Base-by-base conservation (phyloP, 768 basidiomycete species). In the Rhodocollybia butyracea region DNA sequence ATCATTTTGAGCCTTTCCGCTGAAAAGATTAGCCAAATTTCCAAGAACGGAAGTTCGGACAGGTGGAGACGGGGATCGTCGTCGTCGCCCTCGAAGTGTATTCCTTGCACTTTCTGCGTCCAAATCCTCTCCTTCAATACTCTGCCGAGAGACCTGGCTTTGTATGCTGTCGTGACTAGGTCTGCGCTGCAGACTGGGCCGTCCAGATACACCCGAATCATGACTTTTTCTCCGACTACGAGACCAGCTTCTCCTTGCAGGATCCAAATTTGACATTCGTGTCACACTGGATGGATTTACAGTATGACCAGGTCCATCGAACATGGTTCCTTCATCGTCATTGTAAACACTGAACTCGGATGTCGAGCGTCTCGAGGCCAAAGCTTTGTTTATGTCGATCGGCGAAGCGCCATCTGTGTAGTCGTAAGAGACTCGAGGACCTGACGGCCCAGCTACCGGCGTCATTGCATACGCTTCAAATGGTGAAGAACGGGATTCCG, bases 341-440 rank as follows among this genome's bases (percentile, higher is more conserved):
- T 79, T 82, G 48, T 85, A 81, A 31, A 73, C 69, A 63, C 82
- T 83, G 61, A 82, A 79, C 48, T 84, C 83, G 4, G 91, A 91
- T 63, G 89, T 82, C n/a, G 81, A 70, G 30, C 71, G 78, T 40
- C 76, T 75, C 50, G 63, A 74, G 32, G 72, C 71, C n/a, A 87
- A 61, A 17, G 80, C 91, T 59, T 75, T 68, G 56, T 81, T 69
- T 41, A 95, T 91, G 57, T 92, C 92, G 29, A 83, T 73, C 6
- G 83, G 76, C 11, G 89, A 86, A 31, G 92, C 92, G 38, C 91
- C 91, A 62, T 94, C 92, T 1, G 92, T 93, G 67, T 94, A 94
- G 72, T 94, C 92, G 54, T 52, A 45, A 12, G 58, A 32, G 31
- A 30, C 50, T 19, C 61, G 41, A 24, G 55, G 57, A 30, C 51